phyloP scores from a whole-genome alignment of 2,329 filamentous ascomycete species.

The Alternaria solani region DNA sequence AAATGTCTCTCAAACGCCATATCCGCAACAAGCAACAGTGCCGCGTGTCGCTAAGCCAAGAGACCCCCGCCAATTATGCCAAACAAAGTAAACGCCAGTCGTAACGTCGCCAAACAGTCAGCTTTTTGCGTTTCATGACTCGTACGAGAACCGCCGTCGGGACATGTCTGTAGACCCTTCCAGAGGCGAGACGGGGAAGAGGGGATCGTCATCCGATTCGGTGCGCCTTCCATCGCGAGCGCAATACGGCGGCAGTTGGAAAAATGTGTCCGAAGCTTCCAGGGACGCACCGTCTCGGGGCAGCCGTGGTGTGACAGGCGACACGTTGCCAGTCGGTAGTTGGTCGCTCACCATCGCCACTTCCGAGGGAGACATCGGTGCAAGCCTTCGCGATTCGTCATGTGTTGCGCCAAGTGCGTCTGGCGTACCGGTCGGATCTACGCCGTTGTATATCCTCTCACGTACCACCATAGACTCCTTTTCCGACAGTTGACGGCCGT shows the following conservation, averaged over 20 bases:
- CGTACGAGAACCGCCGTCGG: slow-evolving; percentile 51
- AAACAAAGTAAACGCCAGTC: slow-evolving; percentile 20
- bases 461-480: slow-evolving; percentile 58
- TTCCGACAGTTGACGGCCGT: slow-evolving; percentile 56
- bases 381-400: slow-evolving; percentile 33
- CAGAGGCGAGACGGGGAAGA: slow-evolving; percentile 48
- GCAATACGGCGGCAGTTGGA: slow-evolving; percentile 36
- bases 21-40: slow-evolving; percentile 1
- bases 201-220: slow-evolving; percentile 41
- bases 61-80: slow-evolving; percentile 10
- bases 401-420: slow-evolving; percentile 27
- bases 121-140: slow-evolving; percentile 42
- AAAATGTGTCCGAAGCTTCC: slow-evolving; percentile 44
- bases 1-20: slow-evolving; percentile 27
- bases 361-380: slow-evolving; percentile 36
- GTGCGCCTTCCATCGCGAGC: slow-evolving; percentile 29
- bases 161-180: slow-evolving; percentile 39
- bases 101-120: slow-evolving; percentile 15
- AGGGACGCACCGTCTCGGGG: slow-evolving; percentile 44
- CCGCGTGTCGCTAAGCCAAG: not conserved
- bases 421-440: slow-evolving; percentile 42
- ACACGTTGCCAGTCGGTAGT: slow-evolving; percentile 30
- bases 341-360: slow-evolving; percentile 41
- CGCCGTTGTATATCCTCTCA: slow-evolving; percentile 57
- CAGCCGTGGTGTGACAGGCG: slow-evolving; percentile 43